phyloP scores from a whole-genome alignment of 2,329 filamentous ascomycete species.

The Alternaria angustiovoidea region DNA sequence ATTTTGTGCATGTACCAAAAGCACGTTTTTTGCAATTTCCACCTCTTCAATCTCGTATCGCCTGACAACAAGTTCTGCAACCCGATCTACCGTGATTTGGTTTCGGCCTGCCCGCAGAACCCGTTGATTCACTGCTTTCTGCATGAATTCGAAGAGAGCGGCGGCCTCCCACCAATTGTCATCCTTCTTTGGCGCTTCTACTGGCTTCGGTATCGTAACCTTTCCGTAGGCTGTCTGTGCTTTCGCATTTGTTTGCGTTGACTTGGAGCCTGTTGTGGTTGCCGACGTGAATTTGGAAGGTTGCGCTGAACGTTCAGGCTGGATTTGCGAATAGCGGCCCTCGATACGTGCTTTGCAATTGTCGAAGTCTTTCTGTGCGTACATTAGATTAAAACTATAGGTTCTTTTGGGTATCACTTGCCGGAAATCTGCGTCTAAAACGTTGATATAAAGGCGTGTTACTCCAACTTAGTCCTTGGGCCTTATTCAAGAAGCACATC shows the following conservation, averaged over 20 bases:
- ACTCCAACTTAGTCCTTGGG: constrained; percentile 56
- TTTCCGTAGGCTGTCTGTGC: constrained; percentile 13
- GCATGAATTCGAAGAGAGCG: constrained; percentile 51
- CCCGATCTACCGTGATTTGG: constrained; percentile 44
- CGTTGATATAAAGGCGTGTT: constrained; percentile 54
- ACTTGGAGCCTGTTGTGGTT: constrained; percentile 10
- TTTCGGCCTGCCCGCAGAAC: constrained; percentile 37
- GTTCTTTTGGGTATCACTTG: constrained; percentile 14
- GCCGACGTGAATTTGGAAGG: constrained; percentile 17
- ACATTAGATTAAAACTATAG: constrained; percentile 13
- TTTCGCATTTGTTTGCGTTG: constrained; percentile 11
- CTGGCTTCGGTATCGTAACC: constrained; percentile 13
- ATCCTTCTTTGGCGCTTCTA: constrained; percentile 45
- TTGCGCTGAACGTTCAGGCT: constrained; percentile 19
- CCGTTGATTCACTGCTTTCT: constrained; percentile 47
- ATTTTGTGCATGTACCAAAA: constrained; percentile 49
- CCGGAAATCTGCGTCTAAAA: constrained; percentile 50
- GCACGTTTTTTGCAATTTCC: constrained; percentile 41
- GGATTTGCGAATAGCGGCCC: constrained; percentile 33
- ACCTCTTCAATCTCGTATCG: constrained; percentile 50
- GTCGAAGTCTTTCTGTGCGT: constrained; percentile 40
- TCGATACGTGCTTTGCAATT: constrained; percentile 40
- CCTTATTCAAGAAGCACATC: constrained; percentile 54
- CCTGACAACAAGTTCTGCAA: constrained; percentile 45
- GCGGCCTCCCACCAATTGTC: constrained; percentile 52